Evolutionary conservation across 192 early-diverging fungal genomes (phyloP).

Genomic region (Dispira simplex): DNA sequence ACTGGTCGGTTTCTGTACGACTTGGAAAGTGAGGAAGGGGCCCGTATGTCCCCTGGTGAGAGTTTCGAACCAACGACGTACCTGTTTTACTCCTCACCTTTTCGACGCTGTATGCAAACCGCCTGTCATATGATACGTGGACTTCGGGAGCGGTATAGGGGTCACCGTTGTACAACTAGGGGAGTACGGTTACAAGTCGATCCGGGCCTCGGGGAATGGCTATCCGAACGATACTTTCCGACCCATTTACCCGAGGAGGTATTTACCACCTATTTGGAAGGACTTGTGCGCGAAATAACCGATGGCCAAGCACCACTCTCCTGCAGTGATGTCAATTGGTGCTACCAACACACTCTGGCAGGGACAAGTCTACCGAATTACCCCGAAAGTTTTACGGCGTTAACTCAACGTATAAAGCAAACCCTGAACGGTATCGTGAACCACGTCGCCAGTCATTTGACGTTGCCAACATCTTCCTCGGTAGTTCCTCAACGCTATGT

Average conservation of each 20-base stretch:
- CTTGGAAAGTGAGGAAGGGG: neutral
- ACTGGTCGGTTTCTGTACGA: slow-evolving; percentile 6
- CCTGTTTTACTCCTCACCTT: neutral
- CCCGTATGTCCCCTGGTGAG: neutral
- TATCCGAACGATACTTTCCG: slow-evolving; percentile 1
- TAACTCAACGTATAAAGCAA: neutral
- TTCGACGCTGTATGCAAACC: slow-evolving; percentile 1
- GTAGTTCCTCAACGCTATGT: neutral
- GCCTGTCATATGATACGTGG: slow-evolving; percentile 1
- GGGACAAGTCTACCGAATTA: neutral
- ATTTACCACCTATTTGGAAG: neutral
- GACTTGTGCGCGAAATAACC: neutral
- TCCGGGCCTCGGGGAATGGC: slow-evolving; percentile 1
- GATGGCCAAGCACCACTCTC: neutral
- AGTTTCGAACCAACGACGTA: neutral
- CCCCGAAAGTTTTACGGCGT: neutral
- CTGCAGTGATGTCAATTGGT: neutral
- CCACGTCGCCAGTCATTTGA: neutral
- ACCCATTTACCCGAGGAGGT: neutral
- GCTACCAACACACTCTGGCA: neutral
- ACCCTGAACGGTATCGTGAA: neutral
- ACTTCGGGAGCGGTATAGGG: neutral
- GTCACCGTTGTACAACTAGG: neutral
- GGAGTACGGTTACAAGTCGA: neutral
- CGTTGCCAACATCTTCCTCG: neutral